phyloP scores from a whole-genome alignment of 2,329 filamentous ascomycete genomes.

The Calonectria henricotiae region DNA sequence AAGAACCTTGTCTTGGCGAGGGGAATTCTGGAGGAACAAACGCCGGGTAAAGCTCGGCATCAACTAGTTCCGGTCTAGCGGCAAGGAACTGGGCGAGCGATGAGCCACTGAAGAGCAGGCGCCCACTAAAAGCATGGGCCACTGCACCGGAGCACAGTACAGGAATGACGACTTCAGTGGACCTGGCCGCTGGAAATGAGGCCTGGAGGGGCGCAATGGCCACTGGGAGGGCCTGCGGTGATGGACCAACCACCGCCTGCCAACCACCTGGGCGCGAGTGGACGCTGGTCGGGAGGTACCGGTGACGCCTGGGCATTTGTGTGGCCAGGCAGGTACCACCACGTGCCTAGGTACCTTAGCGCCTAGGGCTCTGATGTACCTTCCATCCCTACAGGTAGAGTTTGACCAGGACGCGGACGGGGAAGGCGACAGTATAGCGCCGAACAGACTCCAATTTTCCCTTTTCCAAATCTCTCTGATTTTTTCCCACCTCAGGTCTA shows the following conservation, averaged over 20 bases:
- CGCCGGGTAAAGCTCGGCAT: conserved; percentile 55
- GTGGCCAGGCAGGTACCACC: conserved; percentile 14
- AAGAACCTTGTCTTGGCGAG: conserved; percentile 35
- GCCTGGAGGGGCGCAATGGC: conserved; percentile 30
- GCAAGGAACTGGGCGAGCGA: conserved; percentile 26
- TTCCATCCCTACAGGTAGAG: conserved; percentile 6
- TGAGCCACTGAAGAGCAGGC: conserved; percentile 36
- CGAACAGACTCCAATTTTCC: conserved; percentile 54
- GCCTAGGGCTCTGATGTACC: conserved; percentile 29
- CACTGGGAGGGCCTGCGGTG: conserved; percentile 16
- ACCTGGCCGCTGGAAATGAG: conserved; percentile 30
- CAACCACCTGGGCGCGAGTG: conserved; percentile 18
- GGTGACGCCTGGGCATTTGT: not conserved
- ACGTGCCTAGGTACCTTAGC: conserved; percentile 25
- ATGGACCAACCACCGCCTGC: conserved; percentile 20
- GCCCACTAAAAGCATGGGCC: conserved; percentile 46
- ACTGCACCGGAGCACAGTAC: conserved; percentile 28
- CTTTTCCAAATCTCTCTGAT: conserved; percentile 55
- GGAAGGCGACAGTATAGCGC: conserved; percentile 32
- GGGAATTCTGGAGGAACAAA: conserved; percentile 41
- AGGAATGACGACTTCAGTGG: conserved; percentile 32
- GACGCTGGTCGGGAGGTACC: conserved; percentile 10
- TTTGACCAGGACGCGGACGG: conserved; percentile 31
- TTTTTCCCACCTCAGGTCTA: conserved; percentile 56
- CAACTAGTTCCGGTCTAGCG: conserved; percentile 44